Evolutionary conservation across 2,329 filamentous ascomycete genomes (phyloP).

Genomic region (Stemphylium vesicarium): DNA sequence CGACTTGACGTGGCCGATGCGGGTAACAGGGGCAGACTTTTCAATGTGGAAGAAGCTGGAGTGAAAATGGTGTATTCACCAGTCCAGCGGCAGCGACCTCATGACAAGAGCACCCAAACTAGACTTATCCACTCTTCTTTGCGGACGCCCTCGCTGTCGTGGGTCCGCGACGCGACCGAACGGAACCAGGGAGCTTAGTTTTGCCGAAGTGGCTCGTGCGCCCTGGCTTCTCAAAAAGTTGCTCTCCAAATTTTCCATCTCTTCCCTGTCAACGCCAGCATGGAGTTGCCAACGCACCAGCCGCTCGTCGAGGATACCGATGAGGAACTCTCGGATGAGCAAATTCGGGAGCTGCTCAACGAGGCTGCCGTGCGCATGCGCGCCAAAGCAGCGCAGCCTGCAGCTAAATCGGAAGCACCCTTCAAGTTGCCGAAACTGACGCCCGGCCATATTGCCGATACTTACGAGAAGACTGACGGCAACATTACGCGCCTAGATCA

Average conservation of each 20-base stretch:
- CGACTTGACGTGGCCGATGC: constrained; percentile 19
- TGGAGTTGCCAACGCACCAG: constrained; percentile 48
- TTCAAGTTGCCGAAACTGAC: constrained; percentile 61
- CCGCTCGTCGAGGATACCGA: constrained; percentile 42
- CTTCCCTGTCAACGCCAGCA: constrained; percentile 37
- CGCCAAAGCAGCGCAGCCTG: constrained; percentile 46
- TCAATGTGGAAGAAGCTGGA: not conserved
- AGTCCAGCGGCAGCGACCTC: no score
- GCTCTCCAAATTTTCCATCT: constrained; percentile 30
- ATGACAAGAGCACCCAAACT: no score
- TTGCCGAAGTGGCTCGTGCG: constrained; percentile 33
- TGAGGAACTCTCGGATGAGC: constrained; percentile 65
- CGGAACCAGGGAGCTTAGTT: constrained; percentile 10
- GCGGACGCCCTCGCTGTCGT: not conserved
- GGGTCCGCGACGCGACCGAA: not conserved
- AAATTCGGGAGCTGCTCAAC: constrained; percentile 67
- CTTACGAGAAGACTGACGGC: constrained; percentile 61
- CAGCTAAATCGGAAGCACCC: constrained; percentile 32
- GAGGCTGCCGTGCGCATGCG: constrained; percentile 67
- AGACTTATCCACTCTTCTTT: no score
- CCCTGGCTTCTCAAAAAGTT: constrained; percentile 30
- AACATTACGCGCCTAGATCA: constrained; percentile 62
- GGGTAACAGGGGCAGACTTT: not conserved
- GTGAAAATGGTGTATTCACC: not conserved
- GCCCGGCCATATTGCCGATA: constrained; percentile 55